Evolutionary conservation across 352 stramenopile genomes (phyloP), one percentile per base, ranked within the genome.

Genomic region (Halophytophthora polymorphica): DNA sequence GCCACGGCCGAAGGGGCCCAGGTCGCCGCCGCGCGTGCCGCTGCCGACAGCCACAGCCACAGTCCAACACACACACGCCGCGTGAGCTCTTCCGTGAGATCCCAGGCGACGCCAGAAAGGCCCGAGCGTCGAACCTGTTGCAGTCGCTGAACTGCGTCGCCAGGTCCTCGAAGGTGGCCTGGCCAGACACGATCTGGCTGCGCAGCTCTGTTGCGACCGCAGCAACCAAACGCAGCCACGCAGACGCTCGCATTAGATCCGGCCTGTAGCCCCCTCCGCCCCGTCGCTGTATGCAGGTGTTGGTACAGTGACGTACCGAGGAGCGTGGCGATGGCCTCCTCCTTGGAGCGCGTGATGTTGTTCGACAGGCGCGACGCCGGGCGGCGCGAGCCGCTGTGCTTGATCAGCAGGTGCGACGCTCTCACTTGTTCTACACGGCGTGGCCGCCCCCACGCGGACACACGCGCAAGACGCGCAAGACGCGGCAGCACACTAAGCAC

Each of bases 371-470:
- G 82, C 53, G 82, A 93, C 6, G 79, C 79, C 3, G 77, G 77
- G 37, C 79, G 79, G 47, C 92, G 83, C 49, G 89, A 97, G 41
- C 86, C 88, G 36, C 82, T 90, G 77, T 98, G 93, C 79, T 98
- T 98, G 64, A 98, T 95, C 10, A 98, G 86, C 62, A 98, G 70
- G 67, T 98, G 95, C 56, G 79, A 88, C 28, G 83, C 86, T 49
- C 71, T 69, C 18, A 94, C 79, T 87, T 92, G 79, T 8, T 86
- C 79, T 84, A 51, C 15, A 55, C 33, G 55, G 17, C 53, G 14
- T 19, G 19, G 45, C 43, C 59, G 21, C 25, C 41, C 34, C 23
- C 22, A 47, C 37, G 35, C 5, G 42, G 14, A 21, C 15, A 19
- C 25, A 31, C 25, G 8, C 25, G n/a, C n/a, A n/a, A n/a, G n/a